Conservation (phyloP, 495 filamentous ascomycete genomes). For the Cryomyces minteri region DNA sequence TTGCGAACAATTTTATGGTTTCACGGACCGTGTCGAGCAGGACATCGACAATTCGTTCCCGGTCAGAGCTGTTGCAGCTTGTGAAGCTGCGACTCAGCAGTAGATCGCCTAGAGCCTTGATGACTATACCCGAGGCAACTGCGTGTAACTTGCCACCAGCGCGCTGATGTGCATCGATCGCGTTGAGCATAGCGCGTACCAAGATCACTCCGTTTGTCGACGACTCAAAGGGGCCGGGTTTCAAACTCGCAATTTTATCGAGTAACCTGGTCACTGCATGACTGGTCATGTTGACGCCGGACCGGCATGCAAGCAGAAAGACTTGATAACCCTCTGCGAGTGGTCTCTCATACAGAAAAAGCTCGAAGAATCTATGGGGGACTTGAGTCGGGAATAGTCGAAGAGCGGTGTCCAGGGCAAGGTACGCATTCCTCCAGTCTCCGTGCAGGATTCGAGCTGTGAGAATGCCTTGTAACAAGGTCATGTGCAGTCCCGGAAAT, state of each 20-base stretch:
- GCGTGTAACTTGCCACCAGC: slow-evolving; percentile 16
- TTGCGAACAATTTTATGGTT: slow-evolving; percentile 12
- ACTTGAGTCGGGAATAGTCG: slow-evolving; percentile 24
- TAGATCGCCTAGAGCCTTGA: slow-evolving; percentile 1
- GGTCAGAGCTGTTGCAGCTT: too few species aligned
- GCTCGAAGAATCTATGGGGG: slow-evolving; percentile 22
- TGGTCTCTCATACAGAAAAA: slow-evolving; percentile 27
- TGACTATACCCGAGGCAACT: slow-evolving; percentile 12
- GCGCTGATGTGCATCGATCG: slow-evolving; percentile 19
- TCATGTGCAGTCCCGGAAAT: slow-evolving; percentile 17
- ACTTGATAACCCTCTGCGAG: slow-evolving; percentile 24
- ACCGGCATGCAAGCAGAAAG: slow-evolving; percentile 27
- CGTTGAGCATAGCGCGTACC: slow-evolving; percentile 15
- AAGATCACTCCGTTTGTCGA: slow-evolving; percentile 2
- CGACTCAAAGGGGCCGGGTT: neutral
- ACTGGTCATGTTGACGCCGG: slow-evolving; percentile 13
- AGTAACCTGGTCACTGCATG: neutral
- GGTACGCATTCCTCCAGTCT: slow-evolving; percentile 27
- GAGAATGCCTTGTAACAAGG: slow-evolving; percentile 28
- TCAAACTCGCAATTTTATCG: neutral
- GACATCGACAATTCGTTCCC: neutral
- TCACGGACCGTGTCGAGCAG: slow-evolving; percentile 1
- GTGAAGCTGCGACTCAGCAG: slow-evolving; percentile 1
- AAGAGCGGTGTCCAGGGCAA: slow-evolving; percentile 27
- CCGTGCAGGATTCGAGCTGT: slow-evolving; percentile 25